A percentile compares a stretch with the other conserved stretches of the same genome.
These are phyloP conservation scores for Backusella morwellensis DNA, from an alignment of 192 early-diverging fungal genomes.

Conservation along the genomic window DNA sequence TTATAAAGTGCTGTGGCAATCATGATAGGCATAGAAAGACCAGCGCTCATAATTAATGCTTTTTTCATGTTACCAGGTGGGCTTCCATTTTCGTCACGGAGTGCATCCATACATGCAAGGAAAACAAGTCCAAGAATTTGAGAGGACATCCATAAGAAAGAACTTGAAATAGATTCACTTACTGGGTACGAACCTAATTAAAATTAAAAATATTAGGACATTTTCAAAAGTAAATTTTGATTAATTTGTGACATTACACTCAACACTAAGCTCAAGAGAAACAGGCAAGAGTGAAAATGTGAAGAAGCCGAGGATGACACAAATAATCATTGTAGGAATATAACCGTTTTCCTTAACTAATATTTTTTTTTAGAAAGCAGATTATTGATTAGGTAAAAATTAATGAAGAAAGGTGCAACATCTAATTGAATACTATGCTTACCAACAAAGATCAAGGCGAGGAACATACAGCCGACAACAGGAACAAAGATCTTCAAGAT, in stretches of 20 bases:
- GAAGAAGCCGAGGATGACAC: conserved; percentile 31
- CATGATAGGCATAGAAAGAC: conserved; percentile 15
- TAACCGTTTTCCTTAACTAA: conserved; percentile 15
- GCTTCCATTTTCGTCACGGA: conserved; percentile 17
- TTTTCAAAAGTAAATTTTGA: neutral
- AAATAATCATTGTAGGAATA: conserved; percentile 17
- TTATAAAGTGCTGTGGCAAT: conserved; percentile 20
- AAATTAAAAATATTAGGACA: neutral
- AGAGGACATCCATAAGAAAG: conserved; percentile 30
- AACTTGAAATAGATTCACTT: conserved; percentile 34
- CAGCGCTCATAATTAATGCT: conserved; percentile 22
- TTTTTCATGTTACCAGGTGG: conserved; percentile 24
- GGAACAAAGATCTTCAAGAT: conserved; percentile 45
- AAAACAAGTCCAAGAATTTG: conserved; percentile 32
- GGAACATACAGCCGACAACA: conserved; percentile 40
- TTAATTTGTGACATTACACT: conserved; percentile 24
- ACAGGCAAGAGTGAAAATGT: conserved; percentile 34
- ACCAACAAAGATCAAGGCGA: conserved; percentile 47
- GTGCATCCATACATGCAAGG: conserved; percentile 19
- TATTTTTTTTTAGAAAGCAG: conserved; percentile 4
- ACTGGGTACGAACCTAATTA: conserved; percentile 31
- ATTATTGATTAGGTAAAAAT: neutral
- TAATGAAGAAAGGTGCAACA: neutral
- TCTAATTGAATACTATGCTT: neutral
- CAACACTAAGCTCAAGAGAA: conserved; percentile 34